Percentiles rank a stretch among this genome's conserved stretches.
These are phyloP conservation scores for Schizopora paradoxa DNA, from an alignment of 1,284 basidiomycete species.

Conservation along the genomic window DNA sequence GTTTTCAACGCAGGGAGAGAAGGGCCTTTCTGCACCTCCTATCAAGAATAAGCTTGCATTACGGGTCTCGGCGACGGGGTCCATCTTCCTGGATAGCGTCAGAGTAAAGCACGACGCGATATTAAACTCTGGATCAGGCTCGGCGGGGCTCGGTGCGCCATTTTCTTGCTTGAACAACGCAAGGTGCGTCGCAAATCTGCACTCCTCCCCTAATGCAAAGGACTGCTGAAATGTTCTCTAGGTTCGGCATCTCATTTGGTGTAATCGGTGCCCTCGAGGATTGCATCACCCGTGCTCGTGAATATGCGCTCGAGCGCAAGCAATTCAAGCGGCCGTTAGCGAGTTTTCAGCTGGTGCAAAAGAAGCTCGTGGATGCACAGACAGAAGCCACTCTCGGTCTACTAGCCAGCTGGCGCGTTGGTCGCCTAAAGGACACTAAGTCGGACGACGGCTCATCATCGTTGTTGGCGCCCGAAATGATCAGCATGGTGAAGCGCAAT, in stretches of 20 bases:
- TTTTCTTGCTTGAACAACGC: constrained; percentile 93
- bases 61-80: constrained; percentile 87
- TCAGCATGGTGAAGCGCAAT: constrained; percentile 92
- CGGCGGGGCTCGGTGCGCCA: constrained; percentile 72
- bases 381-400: constrained; percentile 84
- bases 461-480: constrained; percentile 90
- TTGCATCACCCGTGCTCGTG: constrained; percentile 73
- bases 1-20: constrained; percentile 52
- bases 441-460: too few relatives aligned
- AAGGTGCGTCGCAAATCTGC: too few relatives aligned
- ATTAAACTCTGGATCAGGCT: constrained; percentile 72
- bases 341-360: constrained; percentile 94
- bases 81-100: constrained; percentile 90
- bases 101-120: constrained; percentile 64
- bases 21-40: constrained; percentile 80
- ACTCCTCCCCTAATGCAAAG: too few relatives aligned
- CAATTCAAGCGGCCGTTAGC: constrained; percentile 90
- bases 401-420: constrained; percentile 78
- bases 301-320: constrained; percentile 84
- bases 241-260: constrained; percentile 90
- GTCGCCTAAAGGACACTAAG: constrained; percentile 82
- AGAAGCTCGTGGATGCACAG: constrained; percentile 92
- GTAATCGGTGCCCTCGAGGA: constrained; percentile 95
- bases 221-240: too few relatives aligned
- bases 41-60: constrained; percentile 95